Conservation (phyloP, 2,329 filamentous ascomycete species). For the Aspergillus sp. region DNA sequence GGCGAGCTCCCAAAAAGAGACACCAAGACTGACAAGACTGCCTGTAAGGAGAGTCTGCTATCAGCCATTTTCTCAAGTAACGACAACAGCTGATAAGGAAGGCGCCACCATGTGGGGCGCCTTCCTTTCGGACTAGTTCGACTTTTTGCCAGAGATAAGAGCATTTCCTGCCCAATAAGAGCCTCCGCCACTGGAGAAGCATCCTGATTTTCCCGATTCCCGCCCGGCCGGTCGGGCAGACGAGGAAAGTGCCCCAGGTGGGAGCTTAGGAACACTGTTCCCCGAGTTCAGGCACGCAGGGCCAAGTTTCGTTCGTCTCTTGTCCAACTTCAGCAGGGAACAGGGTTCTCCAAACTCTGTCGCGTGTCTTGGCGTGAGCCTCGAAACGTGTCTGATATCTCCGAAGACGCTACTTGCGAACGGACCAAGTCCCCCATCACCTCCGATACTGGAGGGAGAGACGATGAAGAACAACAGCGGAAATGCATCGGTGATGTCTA, state of each 20-base stretch:
- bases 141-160: too few relatives aligned
- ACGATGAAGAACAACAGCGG: not conserved
- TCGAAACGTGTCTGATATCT: not conserved
- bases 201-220: slow-evolving; percentile 7
- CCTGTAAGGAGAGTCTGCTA: not conserved
- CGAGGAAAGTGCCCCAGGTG: not conserved
- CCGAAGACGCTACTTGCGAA: not conserved
- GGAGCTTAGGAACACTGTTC: not conserved
- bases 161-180: slow-evolving; percentile 6
- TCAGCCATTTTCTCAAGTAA: slow-evolving; percentile 11
- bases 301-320: not conserved
- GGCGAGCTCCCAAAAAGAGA: not conserved
- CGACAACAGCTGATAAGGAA: not conserved
- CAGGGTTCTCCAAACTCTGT: not conserved
- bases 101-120: not conserved
- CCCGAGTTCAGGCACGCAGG: not conserved
- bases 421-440: not conserved
- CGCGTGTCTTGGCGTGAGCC: not conserved
- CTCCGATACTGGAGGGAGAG: not conserved
- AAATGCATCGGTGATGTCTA: not conserved
- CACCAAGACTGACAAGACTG: not conserved
- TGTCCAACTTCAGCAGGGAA: not conserved
- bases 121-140: too few relatives aligned
- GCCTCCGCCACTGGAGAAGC: not conserved
- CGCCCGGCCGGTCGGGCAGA: slow-evolving; percentile 2